A percentile compares a stretch with the other conserved stretches of the same genome.
Evolutionary conservation across 2,329 filamentous ascomycete genomes (phyloP).

Genomic region (Emericellopsis cladophorae): DNA sequence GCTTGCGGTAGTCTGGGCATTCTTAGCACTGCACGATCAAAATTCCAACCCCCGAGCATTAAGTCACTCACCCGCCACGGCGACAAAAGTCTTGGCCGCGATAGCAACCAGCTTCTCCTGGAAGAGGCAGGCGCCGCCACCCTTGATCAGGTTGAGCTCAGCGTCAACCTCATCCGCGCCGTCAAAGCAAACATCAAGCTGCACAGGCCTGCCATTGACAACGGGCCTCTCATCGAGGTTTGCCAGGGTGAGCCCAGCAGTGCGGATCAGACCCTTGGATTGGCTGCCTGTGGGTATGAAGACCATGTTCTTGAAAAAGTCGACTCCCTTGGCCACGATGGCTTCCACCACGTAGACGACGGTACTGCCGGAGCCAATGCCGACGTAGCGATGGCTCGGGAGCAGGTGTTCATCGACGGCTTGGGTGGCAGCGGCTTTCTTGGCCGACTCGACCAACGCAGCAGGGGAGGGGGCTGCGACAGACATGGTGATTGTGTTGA

Average conservation of each 20-base stretch:
- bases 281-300: conserved; percentile 92
- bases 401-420: conserved; percentile 64
- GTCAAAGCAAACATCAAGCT: conserved; percentile 84
- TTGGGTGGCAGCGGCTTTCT: conserved; percentile 60
- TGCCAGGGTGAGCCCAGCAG: conserved; percentile 63
- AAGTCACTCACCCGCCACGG: conserved; percentile 57
- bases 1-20: conserved; percentile 70
- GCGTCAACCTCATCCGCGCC: conserved; percentile 95
- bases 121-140: conserved; percentile 91
- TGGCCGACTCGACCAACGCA: conserved; percentile 54
- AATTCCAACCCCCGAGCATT: neutral
- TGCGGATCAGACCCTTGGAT: conserved; percentile 73
- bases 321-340: conserved; percentile 48
- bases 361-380: conserved; percentile 71
- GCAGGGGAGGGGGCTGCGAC: conserved; percentile 10
- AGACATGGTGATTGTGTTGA: neutral
- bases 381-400: conserved; percentile 49
- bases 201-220: conserved; percentile 23
- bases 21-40: conserved; percentile 1
- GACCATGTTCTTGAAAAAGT: conserved; percentile 50
- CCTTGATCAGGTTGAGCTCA: conserved; percentile 93
- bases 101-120: conserved; percentile 94
- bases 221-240: conserved; percentile 63
- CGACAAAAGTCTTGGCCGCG: conserved; percentile 73
- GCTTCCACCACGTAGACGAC: conserved; percentile 79